Evolutionary conservation across 495 filamentous ascomycete species (phyloP), one percentile per base, ranked within the genome.

Genomic region (Lineolata rhizophorae): DNA sequence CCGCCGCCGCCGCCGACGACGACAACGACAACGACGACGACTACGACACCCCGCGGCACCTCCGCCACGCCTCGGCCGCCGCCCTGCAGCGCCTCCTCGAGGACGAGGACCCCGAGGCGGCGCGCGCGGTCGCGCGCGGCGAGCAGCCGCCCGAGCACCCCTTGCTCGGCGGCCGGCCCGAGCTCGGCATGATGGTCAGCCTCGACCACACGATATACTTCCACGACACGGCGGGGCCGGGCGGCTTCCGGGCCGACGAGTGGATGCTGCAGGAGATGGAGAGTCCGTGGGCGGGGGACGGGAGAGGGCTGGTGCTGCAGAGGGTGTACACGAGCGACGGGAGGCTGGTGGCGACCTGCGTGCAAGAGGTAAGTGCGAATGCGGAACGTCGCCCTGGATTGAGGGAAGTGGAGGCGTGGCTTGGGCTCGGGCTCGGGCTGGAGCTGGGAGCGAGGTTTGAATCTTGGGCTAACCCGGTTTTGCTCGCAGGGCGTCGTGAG

Each of bases 161-260:
- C 4, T 3, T 18, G 3, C 20, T 5, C 11, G 29, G 27, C 10
- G 16, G 39, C 2, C 47, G 55, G 26, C 62, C 64, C 8, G 49
- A 59, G 45, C 56, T 97, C 11, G 80, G 87, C 6, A 95, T 97
- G 84, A 85, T 94, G 77, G 82, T 95, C 35, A 82, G 73, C 34
- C 55, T 97, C 14, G 87, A 97, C 50, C 81, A 87, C 54, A 75
- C 71, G 2, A 93, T 97, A 27, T 93, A 90, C 51, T 97, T 97
- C 54, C 90, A 97, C 44, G 70, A 76, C 42, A n/a, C n/a, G n/a
- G n/a, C n/a, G n/a, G n/a, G n/a, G n/a, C 79, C 81, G 24, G 55
- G 60, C 41, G 65, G 63, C 18, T 80, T 92, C 48, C 62, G 64
- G 24, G 79, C 80, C 8, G 87, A 95, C 50, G 79, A 93, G 50